Conservation (phyloP, 306 rosid species). For the Trichosanthes truncata region DNA sequence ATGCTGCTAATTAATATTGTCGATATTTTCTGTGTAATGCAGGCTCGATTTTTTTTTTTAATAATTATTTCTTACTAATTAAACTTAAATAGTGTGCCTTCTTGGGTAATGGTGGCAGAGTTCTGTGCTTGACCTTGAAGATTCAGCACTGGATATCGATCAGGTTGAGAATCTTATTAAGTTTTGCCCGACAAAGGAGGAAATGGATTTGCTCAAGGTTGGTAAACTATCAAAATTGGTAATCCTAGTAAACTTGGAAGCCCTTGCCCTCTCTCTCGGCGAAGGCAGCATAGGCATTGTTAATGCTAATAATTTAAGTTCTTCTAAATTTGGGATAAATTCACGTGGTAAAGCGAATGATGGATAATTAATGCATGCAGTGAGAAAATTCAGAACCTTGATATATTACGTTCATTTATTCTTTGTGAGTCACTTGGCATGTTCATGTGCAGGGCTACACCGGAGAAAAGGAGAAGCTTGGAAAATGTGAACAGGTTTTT, state of each 20-base stretch:
- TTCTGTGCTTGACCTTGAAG: slow-evolving; percentile 76
- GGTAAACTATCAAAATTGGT: slow-evolving; percentile 5
- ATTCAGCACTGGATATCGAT: slow-evolving; percentile 60
- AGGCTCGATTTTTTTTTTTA: neutral
- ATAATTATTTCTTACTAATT: neutral
- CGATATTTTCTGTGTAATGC: neutral
- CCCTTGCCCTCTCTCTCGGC: neutral
- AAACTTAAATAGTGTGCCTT: slow-evolving; percentile 3
- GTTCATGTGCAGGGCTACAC: slow-evolving; percentile 47
- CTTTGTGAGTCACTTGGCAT: slow-evolving; percentile 20
- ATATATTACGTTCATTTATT: neutral
- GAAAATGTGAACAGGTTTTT: slow-evolving; percentile 91
- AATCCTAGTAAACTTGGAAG: slow-evolving; percentile 16
- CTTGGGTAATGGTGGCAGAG: slow-evolving; percentile 29
- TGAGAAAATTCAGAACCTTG: neutral
- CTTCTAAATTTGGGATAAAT: neutral
- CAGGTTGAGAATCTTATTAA: slow-evolving; percentile 88
- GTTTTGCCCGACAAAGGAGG: slow-evolving; percentile 91
- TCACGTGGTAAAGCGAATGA: neutral
- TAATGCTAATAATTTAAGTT: slow-evolving; percentile 3
- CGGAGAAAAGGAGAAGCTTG: slow-evolving; percentile 82
- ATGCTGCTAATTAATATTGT: neutral
- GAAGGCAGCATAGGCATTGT: neutral
- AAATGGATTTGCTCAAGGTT: slow-evolving; percentile 86
- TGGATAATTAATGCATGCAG: neutral